These are phyloP conservation scores for Myxozyma nipponensis DNA, from an alignment of 805 yeast genomes.

Conservation along the genomic window DNA sequence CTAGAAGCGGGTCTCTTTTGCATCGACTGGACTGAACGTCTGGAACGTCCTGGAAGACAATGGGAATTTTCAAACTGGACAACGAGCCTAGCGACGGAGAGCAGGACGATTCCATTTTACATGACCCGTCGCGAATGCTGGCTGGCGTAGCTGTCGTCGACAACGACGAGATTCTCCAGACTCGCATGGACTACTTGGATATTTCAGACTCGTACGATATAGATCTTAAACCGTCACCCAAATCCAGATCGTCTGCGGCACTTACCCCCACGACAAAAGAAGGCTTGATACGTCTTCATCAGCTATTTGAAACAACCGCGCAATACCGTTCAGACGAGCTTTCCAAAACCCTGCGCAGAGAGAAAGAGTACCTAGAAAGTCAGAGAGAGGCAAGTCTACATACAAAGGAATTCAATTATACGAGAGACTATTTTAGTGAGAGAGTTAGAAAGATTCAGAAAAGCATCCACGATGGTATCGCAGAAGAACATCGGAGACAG, in stretches of 20 bases:
- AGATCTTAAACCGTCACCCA: background rate
- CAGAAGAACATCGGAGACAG: slow-evolving; percentile 5
- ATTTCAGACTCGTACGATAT: background rate
- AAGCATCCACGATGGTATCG: slow-evolving; percentile 5
- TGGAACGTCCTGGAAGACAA: too few species aligned
- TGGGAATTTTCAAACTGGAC: background rate
- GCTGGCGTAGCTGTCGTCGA: background rate
- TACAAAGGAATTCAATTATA: background rate
- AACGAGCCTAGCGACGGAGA: background rate
- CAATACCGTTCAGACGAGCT: background rate
- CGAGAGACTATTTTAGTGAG: slow-evolving; percentile 5
- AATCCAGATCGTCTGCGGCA: background rate
- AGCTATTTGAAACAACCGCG: background rate
- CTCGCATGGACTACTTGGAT: background rate
- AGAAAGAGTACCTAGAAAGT: slow-evolving; percentile 4
- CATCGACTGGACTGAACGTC: too few species aligned
- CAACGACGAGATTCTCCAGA: background rate
- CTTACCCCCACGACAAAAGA: background rate
- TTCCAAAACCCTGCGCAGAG: background rate
- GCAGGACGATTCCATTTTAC: background rate
- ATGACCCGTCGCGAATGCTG: background rate
- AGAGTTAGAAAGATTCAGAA: slow-evolving; percentile 11
- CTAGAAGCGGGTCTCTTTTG: too few species aligned
- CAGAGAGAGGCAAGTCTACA: slow-evolving; percentile 4
- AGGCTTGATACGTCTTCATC: background rate